phyloP scores from a whole-genome alignment of 2,329 filamentous ascomycete genomes.

The Zymoseptoria brevis region DNA sequence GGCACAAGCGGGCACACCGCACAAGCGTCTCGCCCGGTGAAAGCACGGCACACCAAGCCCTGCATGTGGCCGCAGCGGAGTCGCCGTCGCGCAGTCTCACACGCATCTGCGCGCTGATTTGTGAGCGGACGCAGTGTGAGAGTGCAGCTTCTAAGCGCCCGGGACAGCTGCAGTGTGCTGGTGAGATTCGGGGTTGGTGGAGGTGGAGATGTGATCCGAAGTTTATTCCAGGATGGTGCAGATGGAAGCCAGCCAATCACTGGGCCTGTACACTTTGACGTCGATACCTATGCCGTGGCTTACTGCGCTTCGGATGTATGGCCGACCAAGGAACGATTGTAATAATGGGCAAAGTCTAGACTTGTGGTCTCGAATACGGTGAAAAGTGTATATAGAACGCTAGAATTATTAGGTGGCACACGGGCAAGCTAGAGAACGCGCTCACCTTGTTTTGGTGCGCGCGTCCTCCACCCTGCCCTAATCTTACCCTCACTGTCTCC shows the following conservation, averaged over 20 bases:
- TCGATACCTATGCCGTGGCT: background rate
- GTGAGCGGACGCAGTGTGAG: background rate
- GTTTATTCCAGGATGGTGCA: background rate
- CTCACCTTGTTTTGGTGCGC: too few species aligned
- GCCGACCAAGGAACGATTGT: background rate
- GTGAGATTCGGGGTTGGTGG: background rate
- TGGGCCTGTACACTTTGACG: background rate
- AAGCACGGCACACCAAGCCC: background rate
- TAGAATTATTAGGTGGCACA: too few species aligned
- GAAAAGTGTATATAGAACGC: background rate
- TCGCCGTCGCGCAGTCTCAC: background rate
- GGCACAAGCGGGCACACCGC: background rate
- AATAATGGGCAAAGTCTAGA: background rate
- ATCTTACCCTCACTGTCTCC: too few species aligned
- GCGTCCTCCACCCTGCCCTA: too few species aligned
- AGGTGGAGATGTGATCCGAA: background rate
- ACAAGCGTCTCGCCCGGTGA: background rate
- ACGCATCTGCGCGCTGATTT: background rate
- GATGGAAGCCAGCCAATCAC: background rate
- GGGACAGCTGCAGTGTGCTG: background rate
- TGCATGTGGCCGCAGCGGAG: background rate
- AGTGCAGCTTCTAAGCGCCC: background rate
- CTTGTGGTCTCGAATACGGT: background rate
- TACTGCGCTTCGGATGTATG: background rate
- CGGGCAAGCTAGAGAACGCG: too few species aligned